Conservation (phyloP, 768 basidiomycete genomes). For the Scleroderma citrinum region DNA sequence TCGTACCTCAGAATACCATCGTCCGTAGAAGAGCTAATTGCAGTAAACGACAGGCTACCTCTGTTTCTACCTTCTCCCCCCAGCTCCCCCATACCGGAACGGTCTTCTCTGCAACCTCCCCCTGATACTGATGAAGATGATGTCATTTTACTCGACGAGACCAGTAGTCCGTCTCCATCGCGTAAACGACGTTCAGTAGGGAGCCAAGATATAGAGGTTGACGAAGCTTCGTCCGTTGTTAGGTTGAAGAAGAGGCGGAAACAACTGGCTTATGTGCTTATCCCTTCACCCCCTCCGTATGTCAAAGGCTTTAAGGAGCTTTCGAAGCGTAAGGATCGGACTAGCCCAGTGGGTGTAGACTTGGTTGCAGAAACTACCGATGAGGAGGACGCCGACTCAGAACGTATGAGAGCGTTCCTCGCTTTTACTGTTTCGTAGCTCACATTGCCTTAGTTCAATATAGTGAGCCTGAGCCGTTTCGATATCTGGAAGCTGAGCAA, state of each 20-base stretch:
- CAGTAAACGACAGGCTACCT: slow-evolving; percentile 27
- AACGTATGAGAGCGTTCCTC: slow-evolving; percentile 25
- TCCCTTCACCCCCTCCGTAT: slow-evolving; percentile 21
- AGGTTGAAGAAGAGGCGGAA: slow-evolving; percentile 20
- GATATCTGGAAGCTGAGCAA: slow-evolving; percentile 32
- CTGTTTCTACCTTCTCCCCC: slow-evolving; percentile 47
- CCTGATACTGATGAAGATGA: slow-evolving; percentile 18
- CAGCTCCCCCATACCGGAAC: slow-evolving; percentile 22
- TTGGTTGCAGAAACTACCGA: slow-evolving; percentile 13
- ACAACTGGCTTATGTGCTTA: slow-evolving; percentile 22
- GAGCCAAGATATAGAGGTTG: slow-evolving; percentile 8
- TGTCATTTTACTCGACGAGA: slow-evolving; percentile 6
- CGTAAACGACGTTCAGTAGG: slow-evolving; percentile 19
- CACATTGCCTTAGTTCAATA: slow-evolving; percentile 34
- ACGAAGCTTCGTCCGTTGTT: neutral
- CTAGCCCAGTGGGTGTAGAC: slow-evolving; percentile 13
- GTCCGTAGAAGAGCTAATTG: slow-evolving; percentile 8
- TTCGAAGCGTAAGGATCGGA: slow-evolving; percentile 10
- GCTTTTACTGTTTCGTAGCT: slow-evolving; percentile 19
- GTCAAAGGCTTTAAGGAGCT: slow-evolving; percentile 16
- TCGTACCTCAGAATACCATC: slow-evolving; percentile 7
- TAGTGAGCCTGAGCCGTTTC: slow-evolving; percentile 34
- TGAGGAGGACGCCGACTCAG: slow-evolving; percentile 17
- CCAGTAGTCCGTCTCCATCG: neutral
- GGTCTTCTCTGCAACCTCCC: slow-evolving; percentile 7